These are phyloP conservation scores for Kwoniella sp. DNA, from an alignment of 768 basidiomycete species.

Conservation along the genomic window DNA sequence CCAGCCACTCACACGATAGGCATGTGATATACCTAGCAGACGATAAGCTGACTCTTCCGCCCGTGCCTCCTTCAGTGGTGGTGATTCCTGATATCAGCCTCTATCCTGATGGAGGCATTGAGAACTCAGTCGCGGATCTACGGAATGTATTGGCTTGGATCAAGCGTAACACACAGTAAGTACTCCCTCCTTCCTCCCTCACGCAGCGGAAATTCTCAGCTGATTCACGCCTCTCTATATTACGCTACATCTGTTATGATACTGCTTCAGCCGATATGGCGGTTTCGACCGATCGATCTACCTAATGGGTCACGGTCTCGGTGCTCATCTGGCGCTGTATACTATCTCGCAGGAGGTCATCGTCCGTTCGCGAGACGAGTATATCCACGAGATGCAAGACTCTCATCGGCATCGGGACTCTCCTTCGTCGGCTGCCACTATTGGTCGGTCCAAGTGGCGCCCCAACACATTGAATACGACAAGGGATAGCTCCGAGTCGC, in stretches of 20 bases:
- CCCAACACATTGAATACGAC: no score
- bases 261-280: conserved; percentile 17
- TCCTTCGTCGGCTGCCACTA: no score
- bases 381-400: no score
- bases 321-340: conserved; percentile 32
- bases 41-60: no score
- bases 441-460: no score
- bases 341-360: conserved; percentile 42
- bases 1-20: neutral
- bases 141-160: conserved; percentile 32
- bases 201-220: no score
- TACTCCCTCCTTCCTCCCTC: no score
- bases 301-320: conserved; percentile 39
- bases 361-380: conserved; percentile 31
- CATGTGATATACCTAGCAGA: neutral
- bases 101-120: conserved; percentile 9
- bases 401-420: no score
- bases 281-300: conserved; percentile 30
- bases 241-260: no score
- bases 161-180: conserved; percentile 15
- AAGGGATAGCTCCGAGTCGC: no score
- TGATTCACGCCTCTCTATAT: no score
- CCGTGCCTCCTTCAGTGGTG: conserved; percentile 9
- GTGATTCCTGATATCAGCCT: conserved; percentile 37
- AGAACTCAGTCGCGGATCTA: conserved; percentile 27